Evolutionary conservation across 352 stramenopile genomes (phyloP), one percentile per base, ranked within the genome.

Genomic region (Elongisporangium prolatum): DNA sequence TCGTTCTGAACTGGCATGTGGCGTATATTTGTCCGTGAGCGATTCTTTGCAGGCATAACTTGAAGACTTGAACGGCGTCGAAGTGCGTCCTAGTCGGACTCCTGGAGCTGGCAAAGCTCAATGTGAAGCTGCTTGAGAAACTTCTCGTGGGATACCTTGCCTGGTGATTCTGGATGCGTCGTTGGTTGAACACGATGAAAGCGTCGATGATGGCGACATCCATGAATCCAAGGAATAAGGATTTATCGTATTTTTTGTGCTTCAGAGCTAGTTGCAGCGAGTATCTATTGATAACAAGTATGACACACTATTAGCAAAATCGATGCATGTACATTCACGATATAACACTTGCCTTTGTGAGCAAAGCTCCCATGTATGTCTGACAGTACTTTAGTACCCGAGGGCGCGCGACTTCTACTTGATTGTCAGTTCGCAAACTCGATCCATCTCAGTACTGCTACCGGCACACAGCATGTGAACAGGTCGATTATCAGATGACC

Each of bases 191-290:
- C 3, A 57, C 24, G 13, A 58, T 61, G 54, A 55, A 65, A 17
- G 54, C 17, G 37, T 61, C 61, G 22, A 58, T 61, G 0, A 65
- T 37, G 1, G 52, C 60, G 14, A 65, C 13, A 50, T 65, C 60
- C 0, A 65, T 18, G 11, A 58, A 24, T n/a, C 53, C 59, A 9
- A 65, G 52, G 44, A 64, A 55, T 9, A 64, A 6, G 4, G 22
- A 54, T 11, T 51, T 58, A 25, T 59, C 58, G 16, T 65, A 65
- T 54, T 65, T 60, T 50, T 65, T 60, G 48, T 65, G 56, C 49
- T 65, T 65, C 25, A 65, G 55, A 8, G 44, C 21, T 16, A 65
- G 21, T n/a, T 65, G 52, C 16, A 65, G 21, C 6, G 60, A 65
- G 48, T 60, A 65, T 21, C 34, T 65, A 34, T 34, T 34, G 24